Percentiles rank a stretch among this genome's conserved stretches.
Conservation (phyloP, 2,329 filamentous ascomycete species). For the Celoporthe dispersa region DNA sequence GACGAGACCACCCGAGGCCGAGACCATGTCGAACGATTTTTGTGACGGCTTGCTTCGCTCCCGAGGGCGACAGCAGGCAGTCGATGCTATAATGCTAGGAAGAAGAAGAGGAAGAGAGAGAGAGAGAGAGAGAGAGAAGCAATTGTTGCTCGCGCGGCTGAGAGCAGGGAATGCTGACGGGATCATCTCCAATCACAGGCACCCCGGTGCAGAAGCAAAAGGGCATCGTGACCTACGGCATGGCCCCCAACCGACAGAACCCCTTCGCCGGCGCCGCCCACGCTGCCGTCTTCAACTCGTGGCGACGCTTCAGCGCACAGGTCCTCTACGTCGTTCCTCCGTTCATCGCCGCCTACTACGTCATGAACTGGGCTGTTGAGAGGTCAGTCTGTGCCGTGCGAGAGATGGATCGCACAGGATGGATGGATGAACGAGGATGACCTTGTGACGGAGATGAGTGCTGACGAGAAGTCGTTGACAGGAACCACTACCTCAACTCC, state of each 20-base stretch:
- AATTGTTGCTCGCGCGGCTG: constrained; percentile 46
- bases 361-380: constrained; percentile 90
- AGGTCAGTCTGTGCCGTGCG: constrained; percentile 63
- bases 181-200: constrained; percentile 7
- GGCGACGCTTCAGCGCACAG: constrained; percentile 83
- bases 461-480: constrained; percentile 41
- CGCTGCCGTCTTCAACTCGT: constrained; percentile 93
- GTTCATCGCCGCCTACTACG: constrained; percentile 75
- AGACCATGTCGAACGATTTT: background rate
- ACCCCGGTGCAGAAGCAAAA: constrained; percentile 55
- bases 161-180: constrained; percentile 37
- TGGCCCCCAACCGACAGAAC: constrained; percentile 88
- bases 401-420: too few relatives aligned
- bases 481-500: constrained; percentile 82
- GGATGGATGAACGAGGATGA: background rate
- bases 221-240: constrained; percentile 71
- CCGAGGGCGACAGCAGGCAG: background rate
- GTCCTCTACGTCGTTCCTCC: constrained; percentile 88
- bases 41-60: background rate
- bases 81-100: background rate
- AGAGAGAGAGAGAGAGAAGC: too few relatives aligned
- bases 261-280: constrained; percentile 78
- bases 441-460: background rate
- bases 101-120: too few relatives aligned
- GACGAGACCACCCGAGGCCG: background rate